Evolutionary conservation across 2,329 filamentous ascomycete species (phyloP), one percentile per base, ranked within the genome.

Genomic region (Cercospora sp.): DNA sequence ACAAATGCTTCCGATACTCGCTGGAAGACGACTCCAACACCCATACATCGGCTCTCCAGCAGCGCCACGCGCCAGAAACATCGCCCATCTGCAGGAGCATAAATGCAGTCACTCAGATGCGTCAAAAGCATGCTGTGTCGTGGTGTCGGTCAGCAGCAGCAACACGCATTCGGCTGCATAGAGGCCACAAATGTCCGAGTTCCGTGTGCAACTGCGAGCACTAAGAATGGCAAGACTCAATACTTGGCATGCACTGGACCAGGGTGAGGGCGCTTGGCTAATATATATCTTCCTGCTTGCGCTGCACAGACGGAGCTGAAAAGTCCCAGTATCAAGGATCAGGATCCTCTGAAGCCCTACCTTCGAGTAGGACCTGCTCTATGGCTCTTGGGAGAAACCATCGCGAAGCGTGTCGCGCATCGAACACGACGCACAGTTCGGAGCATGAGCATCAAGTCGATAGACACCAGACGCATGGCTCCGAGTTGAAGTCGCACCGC

Each of bases 241-340:
- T 49, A 49, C 40, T 62, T 45, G 60, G 40, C 60, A 62, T 51
- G 60, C 60, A 62, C 40, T 49, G 26, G 16, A 45, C 26, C 60
- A 62, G 40, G 60, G 40, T 12, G 18, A 8, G 12, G 34, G 40
- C 37, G 60, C 60, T 62, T 62, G 60, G 60, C 60, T 28, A 30
- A 43, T 62, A 49, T 62, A 62, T 62, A 34, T 62, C 28, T 49
- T 49, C 40, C 37, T 16, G 7, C 60, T 51, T 30, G 40, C 60
- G 37, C 37, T 49, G 43, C 60, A 30, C 40, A 24, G 26, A 30
- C 60, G 60, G 60, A 62, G 60, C 60, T 49, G 60, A 62, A 24
- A 34, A 51, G 0, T 3, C 28, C 40, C 60, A 49, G 32, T 28
- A 30, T 49, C 40, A 26, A 51, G 60, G 60, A 62, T 62, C 3